phyloP scores from a whole-genome alignment of 1,139 yeast genomes.

The Schwanniomyces etchellsii region DNA sequence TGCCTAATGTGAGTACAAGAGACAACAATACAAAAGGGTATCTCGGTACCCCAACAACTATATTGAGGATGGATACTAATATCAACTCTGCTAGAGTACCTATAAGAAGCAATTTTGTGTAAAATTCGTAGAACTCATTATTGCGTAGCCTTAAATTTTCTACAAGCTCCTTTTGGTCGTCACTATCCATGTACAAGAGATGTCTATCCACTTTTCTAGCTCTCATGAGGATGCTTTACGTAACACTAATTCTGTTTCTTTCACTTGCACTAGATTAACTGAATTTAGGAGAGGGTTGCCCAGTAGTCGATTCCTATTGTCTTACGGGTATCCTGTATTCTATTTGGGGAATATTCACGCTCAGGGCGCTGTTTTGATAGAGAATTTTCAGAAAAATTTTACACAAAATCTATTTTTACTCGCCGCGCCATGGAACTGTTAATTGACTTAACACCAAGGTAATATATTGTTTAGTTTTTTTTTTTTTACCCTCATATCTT shows the following conservation, averaged over 20 bases:
- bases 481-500: too few relatives aligned
- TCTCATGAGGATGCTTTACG: slow-evolving; percentile 3
- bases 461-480: too few relatives aligned
- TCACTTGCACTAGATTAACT: too few relatives aligned
- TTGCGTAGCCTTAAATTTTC: slow-evolving; percentile 1
- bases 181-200: slow-evolving; percentile 4
- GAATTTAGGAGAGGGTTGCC: too few relatives aligned
- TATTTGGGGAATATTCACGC: too few relatives aligned
- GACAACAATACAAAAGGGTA: slow-evolving; percentile 2
- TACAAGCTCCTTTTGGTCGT: slow-evolving; percentile 4
- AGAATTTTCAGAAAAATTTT: too few relatives aligned
- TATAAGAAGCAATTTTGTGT: slow-evolving; percentile 2
- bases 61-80: slow-evolving; percentile 3
- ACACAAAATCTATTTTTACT: too few relatives aligned
- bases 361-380: too few relatives aligned
- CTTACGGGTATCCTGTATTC: neutral
- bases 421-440: too few relatives aligned
- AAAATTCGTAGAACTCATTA: slow-evolving; percentile 1
- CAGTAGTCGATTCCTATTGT: neutral
- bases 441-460: too few relatives aligned
- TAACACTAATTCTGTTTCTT: slow-evolving; percentile 1
- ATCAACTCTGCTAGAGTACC: slow-evolving; percentile 1
- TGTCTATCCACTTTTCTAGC: slow-evolving; percentile 4
- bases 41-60: slow-evolving; percentile 2
- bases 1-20: slow-evolving; percentile 3